These are phyloP conservation scores for Exophiala spinifera DNA, from an alignment of 2,329 filamentous ascomycete species.

Conservation along the genomic window DNA sequence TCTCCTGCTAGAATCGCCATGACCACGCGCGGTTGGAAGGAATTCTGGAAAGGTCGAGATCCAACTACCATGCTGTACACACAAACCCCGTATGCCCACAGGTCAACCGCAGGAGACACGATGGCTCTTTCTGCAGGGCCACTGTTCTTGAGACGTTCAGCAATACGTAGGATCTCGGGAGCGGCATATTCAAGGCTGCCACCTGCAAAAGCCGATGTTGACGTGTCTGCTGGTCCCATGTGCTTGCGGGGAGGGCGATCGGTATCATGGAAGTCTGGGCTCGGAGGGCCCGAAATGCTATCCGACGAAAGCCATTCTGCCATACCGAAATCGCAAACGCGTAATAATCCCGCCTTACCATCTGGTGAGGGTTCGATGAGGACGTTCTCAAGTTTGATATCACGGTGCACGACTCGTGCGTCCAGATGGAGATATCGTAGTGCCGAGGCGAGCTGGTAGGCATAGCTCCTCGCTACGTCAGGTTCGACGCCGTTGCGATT, in stretches of 20 bases:
- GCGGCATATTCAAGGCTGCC: slow-evolving; percentile 58
- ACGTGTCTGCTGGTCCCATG: slow-evolving; percentile 55
- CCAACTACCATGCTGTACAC: slow-evolving; percentile 61
- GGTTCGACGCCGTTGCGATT: slow-evolving; percentile 53
- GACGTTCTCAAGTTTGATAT: slow-evolving; percentile 68
- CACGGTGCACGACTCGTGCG: slow-evolving; percentile 63
- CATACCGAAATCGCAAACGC: slow-evolving; percentile 68
- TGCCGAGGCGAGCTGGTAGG: slow-evolving; percentile 62
- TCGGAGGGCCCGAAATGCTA: slow-evolving; percentile 46
- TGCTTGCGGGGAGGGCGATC: slow-evolving; percentile 49
- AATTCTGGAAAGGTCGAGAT: slow-evolving; percentile 60
- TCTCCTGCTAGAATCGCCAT: slow-evolving; percentile 58
- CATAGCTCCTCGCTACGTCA: slow-evolving; percentile 57
- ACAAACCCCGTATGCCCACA: slow-evolving; percentile 66
- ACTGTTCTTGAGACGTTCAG: slow-evolving; percentile 26
- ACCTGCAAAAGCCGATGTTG: slow-evolving; percentile 51
- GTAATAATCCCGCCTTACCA: slow-evolving; percentile 53
- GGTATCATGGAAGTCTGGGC: slow-evolving; percentile 46
- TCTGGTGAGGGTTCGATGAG: slow-evolving; percentile 55
- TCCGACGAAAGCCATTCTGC: slow-evolving; percentile 63
- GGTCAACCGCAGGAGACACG: slow-evolving; percentile 55
- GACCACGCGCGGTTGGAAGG: slow-evolving; percentile 57
- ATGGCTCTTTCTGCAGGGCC: slow-evolving; percentile 12
- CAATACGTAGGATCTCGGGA: slow-evolving; percentile 44
- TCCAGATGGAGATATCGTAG: slow-evolving; percentile 67